Conservation (phyloP, 164 flowering plant genomes). For the Nymphaea colorata region DNA sequence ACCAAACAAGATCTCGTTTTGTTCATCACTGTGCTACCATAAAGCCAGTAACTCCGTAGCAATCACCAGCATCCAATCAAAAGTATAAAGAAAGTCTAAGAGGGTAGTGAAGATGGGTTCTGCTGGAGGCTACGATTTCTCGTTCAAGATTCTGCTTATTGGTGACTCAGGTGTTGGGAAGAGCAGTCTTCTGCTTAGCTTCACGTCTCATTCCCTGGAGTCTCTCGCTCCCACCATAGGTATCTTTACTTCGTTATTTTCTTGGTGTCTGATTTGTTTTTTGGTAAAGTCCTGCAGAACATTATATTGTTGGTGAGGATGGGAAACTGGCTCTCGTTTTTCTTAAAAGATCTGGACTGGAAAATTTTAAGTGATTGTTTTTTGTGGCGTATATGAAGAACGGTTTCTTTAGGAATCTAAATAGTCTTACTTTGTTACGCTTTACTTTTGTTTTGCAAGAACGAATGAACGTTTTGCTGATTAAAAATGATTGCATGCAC, state of each 20-base stretch:
- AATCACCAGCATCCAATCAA: background rate
- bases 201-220: conserved; percentile 36
- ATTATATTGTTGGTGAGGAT: background rate
- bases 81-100: background rate
- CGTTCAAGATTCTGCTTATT: conserved; percentile 56
- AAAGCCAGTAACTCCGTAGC: background rate
- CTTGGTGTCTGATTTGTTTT: background rate
- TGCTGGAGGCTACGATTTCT: conserved; percentile 27
- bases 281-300: background rate
- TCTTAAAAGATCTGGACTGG: background rate
- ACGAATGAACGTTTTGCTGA: background rate
- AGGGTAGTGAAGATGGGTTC: background rate
- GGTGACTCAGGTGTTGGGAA: conserved; percentile 71
- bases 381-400: background rate
- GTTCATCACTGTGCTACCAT: background rate
- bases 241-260: conserved; percentile 7
- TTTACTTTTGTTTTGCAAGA: background rate
- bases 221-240: conserved; percentile 63
- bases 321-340: background rate
- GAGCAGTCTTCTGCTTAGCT: conserved; percentile 51
- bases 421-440: background rate
- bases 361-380: background rate
- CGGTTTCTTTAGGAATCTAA: background rate
- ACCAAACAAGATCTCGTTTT: background rate
- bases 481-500: background rate